Base-by-base conservation (phyloP, 176 grass and related monocot genomes). In the Carex littledalei region DNA sequence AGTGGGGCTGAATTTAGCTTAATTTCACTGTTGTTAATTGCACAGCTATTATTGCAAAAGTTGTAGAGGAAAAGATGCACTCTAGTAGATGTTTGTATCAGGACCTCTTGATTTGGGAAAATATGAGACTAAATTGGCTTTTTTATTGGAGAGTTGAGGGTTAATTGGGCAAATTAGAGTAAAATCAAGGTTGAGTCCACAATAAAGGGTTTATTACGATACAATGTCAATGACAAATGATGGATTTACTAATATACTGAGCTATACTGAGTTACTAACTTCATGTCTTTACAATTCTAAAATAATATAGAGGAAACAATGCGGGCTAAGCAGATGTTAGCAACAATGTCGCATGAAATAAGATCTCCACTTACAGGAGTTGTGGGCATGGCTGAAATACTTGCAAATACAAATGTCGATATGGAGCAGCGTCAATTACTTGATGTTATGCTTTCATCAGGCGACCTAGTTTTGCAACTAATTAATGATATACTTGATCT, bases 401-500 rank as follows among this genome's bases (percentile, higher is more conserved):
- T 97, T 87, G 82, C 87, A 82, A 84, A 86, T 58, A 94, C 92
- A 49, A 88, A 85, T 74, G 85, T 97, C 56, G 87, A 97, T 86
- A 91, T 81, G 77, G 92, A 97, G 35, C 94, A 97, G 81, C 84
- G 87, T 73, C 92, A 97, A 67, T 85, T 97, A 72, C 78, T 97
- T 64, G 91, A 97, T 86, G 94, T 97, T 84, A 97, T 97, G 92
- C 69, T 94, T 84, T 97, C 94, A 49, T 97, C 94, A 85, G 94
- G 94, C 87, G 94, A 97, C 85, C 92, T 97, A 53, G 90, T 97
- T 89, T 79, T 97, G 84, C 92, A 94, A 82, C 73, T 97, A 79
- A 97, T 97, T 53, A 97, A 97, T 84, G 94, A 97, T 78, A 97
- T 97, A 69, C 94, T 97, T 87, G 94, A 97, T 87, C 91, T 97